Base-by-base conservation (phyloP, 768 basidiomycete genomes). In the Agrocybe praecox region DNA sequence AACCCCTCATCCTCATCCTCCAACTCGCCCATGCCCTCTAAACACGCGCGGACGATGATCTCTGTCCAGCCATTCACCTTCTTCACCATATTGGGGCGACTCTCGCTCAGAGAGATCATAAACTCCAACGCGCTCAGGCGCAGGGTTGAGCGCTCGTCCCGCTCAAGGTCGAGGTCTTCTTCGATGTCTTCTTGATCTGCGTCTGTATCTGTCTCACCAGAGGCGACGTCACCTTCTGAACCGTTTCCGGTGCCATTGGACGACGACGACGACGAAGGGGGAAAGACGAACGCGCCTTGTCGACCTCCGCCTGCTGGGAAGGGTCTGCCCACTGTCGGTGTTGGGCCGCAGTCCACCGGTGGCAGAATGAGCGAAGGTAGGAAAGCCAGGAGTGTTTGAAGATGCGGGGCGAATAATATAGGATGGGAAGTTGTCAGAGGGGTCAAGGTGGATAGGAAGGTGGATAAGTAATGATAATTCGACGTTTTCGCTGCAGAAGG, bases 11-110 rank as follows among this genome's bases (percentile, higher is more conserved):
- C 74, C 42, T 69, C 88, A 40, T 89, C 87, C 0, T 86, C 83
- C 18, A 92, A 75, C 69, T 90, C 89, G 17, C 88, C 85, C 85
- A 94, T 90, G 2, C 89, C 90, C 68, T 93, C 90, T 36, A 93
- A 67, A 71, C 90, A 92, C 8, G 88, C 88, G 2, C 89, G 76
- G 0, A 94, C 88, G 36, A 92, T 72, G 15, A 85, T 78, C 8
- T 77, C 78, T 1, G 86, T 84, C 91, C 91, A 94, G 0, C 87
- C 90, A 21, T 81, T 77, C 0, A 85, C 82, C 40, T 84, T 79
- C 61, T 80, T 78, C 7, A 88, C 89, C 83, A 92, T 88, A 4
- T 73, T 72, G 0, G 91, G 86, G 33, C 80, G 78, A 2, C 90
- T 83, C 70, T 96, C 93, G 24, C 82, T 85, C n/a, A 96, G 70